Evolutionary conservation across 805 yeast genomes (phyloP).

Genomic region (Cyberlindnera bimundalis): DNA sequence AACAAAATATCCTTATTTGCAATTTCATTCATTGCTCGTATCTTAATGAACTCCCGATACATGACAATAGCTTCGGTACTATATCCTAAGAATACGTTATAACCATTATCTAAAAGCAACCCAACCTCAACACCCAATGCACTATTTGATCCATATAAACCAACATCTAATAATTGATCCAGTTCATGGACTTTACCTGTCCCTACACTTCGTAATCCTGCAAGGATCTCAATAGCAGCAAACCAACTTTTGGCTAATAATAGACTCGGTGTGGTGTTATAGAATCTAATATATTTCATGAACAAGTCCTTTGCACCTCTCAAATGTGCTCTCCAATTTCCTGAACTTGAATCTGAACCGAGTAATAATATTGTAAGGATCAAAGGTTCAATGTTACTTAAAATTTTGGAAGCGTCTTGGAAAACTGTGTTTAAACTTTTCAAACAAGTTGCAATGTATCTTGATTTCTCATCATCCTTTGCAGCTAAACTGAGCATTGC

Average conservation of each 20-base stretch:
- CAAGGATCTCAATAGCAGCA: conserved; percentile 52
- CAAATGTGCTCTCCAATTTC: conserved; percentile 63
- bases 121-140: conserved; percentile 24
- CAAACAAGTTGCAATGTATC: conserved; percentile 50
- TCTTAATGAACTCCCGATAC: conserved; percentile 26
- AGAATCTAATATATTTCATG: conserved; percentile 39
- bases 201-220: conserved; percentile 52
- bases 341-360: conserved; percentile 55
- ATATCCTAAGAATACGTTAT: conserved; percentile 28
- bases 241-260: conserved; percentile 54
- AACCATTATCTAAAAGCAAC: conserved; percentile 25
- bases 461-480: conserved; percentile 31
- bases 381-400: conserved; percentile 61
- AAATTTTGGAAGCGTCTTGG: conserved; percentile 38
- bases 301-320: conserved; percentile 63
- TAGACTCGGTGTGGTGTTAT: conserved; percentile 30
- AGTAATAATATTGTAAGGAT: conserved; percentile 61
- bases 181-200: conserved; percentile 47
- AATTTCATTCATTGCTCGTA: conserved; percentile 8
- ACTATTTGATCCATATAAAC: conserved; percentile 21
- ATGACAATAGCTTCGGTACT: conserved; percentile 28
- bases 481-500: conserved; percentile 61
- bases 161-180: conserved; percentile 30
- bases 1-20: conserved; percentile 22
- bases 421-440: conserved; percentile 38